Base-by-base conservation (phyloP, 2,329 filamentous ascomycete species). In the Byssochlamys sp. region DNA sequence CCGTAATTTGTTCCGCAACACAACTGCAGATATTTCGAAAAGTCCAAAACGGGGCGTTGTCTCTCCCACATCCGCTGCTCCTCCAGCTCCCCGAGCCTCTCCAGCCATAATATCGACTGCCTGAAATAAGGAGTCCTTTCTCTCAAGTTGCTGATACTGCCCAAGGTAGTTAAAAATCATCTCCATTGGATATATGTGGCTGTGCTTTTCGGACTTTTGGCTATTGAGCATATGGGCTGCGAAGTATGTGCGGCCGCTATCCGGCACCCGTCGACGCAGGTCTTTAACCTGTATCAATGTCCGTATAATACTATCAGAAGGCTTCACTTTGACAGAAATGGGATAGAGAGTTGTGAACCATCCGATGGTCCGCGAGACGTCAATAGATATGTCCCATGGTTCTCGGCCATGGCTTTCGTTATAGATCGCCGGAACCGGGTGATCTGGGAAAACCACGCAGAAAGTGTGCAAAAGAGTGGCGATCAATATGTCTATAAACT, bases 311-410 rank as follows among this genome's bases (percentile, higher is more conserved):
- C 68, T 59, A 1, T 68, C 59, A 1, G 66, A 50, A 12, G 63
- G 64, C 33, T 67, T 62, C 2, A 62, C 60, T 1, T 65, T 60
- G 0, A 76, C 67, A 27, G 71, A 71, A 3, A 79, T 71, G 0
- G 78, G 78, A 54, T 76, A 77, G 6, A 80, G 63, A 25, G 76
- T 77, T 0, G 78, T 80, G 58, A 80, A 81, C 78, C 78, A 81
- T 5, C 78, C 78, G 1, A 80, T 71, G 1, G 78, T 80, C 4
- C 76, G 71, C 2, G 77, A 78, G 4, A 80, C 71, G 53, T 80
- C 78, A 53, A 80, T 74, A 1, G 69, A 70, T 0, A 69, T 53
- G 54, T 78, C 71, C 70, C 77, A 79, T 0, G 73, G 67, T 61
- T 80, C 77, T 45, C 78, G 68, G 6, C 78, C 78, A 52, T 80